Evolutionary conservation across 306 rosid genomes (phyloP), one percentile per base, ranked within the genome.

Genomic region (Glycyrrhiza uralensis): DNA sequence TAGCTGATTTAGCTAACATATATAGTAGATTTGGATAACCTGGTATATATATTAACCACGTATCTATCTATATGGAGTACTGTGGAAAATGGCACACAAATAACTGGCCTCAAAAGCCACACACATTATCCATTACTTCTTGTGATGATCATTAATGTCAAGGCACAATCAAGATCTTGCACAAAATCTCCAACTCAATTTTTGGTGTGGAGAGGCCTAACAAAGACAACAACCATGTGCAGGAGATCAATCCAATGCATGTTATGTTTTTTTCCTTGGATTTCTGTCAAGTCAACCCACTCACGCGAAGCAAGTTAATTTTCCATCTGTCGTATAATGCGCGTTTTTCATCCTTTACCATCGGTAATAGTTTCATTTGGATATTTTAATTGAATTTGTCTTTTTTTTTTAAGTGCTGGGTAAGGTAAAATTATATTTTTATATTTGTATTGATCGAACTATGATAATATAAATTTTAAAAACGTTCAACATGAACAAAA

Each of bases 261-360:
- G 55, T 33, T 13, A 20, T 50, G 64, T 26, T 49, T 69, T 69
- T 54, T 28, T 19, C 10, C 42, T 62, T 80, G 50, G 66, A 65
- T 76, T 70, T 72, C 57, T 56, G 32, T 72, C 72, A 26, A 36
- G 32, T 72, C 72, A 26, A 36, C 14, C 69, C 65, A 76, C 23
- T 74, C 71, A 44, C 64, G 6, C 39, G 61, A 42, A 65, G 28
- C 76, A 65, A 30, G 76, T 33, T n/a, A n/a, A 28, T 56, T 66
- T n/a, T n/a, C n/a, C n/a, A n/a, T n/a, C 52, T 80, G 86, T 79
- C 82, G 49, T 81, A 22, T 81, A 71, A 83, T 79, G 79, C 75
- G 15, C 75, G 15, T 62, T 46, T 82, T 65, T 74, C 24, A 18
- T 36, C 67, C 67, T 19, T 35, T 12, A 17, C 17, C 10, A 0